Evolutionary conservation across 768 basidiomycete species (phyloP), one percentile per base, ranked within the genome.

Genomic region (Sistotremastrum suecicum): DNA sequence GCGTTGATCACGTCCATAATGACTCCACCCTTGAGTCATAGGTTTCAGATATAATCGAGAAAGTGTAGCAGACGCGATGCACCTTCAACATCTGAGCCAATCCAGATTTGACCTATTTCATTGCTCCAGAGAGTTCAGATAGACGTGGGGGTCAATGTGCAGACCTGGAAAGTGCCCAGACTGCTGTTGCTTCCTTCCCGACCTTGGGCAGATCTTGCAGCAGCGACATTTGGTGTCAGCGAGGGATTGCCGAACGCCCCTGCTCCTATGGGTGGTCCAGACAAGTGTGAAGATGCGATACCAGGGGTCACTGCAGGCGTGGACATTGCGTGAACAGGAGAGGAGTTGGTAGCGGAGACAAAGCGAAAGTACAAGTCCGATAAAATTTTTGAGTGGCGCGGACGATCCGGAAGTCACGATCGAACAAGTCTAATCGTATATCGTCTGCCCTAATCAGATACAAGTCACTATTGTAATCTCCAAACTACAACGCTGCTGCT

Each of bases 31-130:
- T 20, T 84, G 48, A 12, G 35, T 48, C 11, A 44, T 42, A 34
- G 12, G 36, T 37, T 39, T 46, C 20, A 44, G 42, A 30, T 35
- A 51, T 37, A 44, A 50, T 53, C 32, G 39, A 48, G 37, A 42
- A 51, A 46, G 41, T 34, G 30, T 37, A 42, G 11, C 46, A 11
- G 9, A 50, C 51, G 47, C 46, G 47, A 44, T 12, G 35, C 42
- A 82, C 85, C 75, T 95, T 95, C 56, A 95, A 70, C 92, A 98
- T 95, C 71, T 95, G 90, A 3, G 92, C 90, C 40, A 98, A 70
- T 48, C 89, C 91, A 28, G 86, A 86, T 64, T 92, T 92, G 57
- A 92, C 90, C 84, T 87, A 51, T 38, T 39, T 42, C 3, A 42
- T 35, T 12, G 45, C 47, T 37, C 41, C 39, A 41, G 53, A 51